Conservation (phyloP, 768 basidiomycete species). For the Glaciozyma antarctica region DNA sequence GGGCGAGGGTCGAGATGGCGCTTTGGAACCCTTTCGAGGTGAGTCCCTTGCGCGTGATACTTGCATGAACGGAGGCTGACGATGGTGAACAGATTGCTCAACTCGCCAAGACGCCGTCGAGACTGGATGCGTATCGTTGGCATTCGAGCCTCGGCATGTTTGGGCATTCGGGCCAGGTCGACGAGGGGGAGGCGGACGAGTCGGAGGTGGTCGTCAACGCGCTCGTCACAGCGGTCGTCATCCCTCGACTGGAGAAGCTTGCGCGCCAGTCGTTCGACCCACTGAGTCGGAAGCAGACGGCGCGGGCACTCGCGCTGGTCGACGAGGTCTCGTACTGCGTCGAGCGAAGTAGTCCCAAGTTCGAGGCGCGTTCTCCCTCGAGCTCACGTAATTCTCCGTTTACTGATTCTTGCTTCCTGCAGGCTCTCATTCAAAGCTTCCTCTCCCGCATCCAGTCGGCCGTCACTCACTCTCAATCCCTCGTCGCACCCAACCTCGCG, state of each 20-base stretch:
- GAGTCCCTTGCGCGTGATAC: conserved; percentile 17
- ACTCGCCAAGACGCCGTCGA: conserved; percentile 15
- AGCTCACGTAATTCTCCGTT: background rate
- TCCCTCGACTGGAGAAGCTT: conserved; percentile 37
- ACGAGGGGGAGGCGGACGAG: conserved; percentile 39
- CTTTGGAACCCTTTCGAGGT: conserved; percentile 45
- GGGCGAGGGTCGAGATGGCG: conserved; percentile 43
- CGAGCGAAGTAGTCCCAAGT: conserved; percentile 39
- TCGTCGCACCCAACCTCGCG: conserved; percentile 24
- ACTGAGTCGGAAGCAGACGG: conserved; percentile 39
- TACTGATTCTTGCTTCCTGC: conserved; percentile 1
- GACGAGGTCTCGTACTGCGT: conserved; percentile 41
- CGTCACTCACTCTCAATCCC: conserved; percentile 7
- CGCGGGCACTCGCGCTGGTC: conserved; percentile 38
- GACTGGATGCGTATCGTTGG: conserved; percentile 40
- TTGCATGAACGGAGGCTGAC: background rate
- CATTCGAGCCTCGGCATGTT: conserved; percentile 12
- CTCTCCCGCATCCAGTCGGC: conserved; percentile 19
- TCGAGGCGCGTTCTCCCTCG: conserved; percentile 37
- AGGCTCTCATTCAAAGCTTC: conserved; percentile 28
- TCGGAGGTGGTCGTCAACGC: conserved; percentile 39
- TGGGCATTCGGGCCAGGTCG: conserved; percentile 32
- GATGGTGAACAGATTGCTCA: conserved; percentile 24
- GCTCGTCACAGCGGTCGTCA: conserved; percentile 41
- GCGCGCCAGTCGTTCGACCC: conserved; percentile 41